These are phyloP conservation scores for Dissophora globulifera DNA, from an alignment of 192 early-diverging fungal species.

Conservation along the genomic window DNA sequence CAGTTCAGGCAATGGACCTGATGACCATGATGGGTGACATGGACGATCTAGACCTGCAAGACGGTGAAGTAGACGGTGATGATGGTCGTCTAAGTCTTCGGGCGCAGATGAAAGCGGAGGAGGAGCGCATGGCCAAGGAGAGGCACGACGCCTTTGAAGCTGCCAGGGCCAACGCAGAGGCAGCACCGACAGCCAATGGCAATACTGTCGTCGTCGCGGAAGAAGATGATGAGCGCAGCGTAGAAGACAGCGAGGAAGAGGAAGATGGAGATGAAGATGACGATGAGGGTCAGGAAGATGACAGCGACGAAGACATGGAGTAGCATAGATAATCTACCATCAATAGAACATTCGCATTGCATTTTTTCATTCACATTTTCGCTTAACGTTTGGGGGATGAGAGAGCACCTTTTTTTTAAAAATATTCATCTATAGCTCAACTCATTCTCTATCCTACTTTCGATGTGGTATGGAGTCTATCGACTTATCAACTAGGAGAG, in stretches of 20 bases:
- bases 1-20: conserved; percentile 87
- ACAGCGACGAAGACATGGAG: conserved; percentile 52
- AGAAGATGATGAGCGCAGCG: conserved; percentile 8
- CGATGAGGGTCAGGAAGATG: conserved; percentile 3
- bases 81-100: conserved; percentile 16
- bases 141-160: conserved; percentile 47
- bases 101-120: conserved; percentile 38
- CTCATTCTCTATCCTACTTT: too few relatives aligned
- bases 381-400: too few relatives aligned
- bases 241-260: too few relatives aligned
- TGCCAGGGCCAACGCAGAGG: conserved; percentile 13
- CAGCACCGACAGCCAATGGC: background rate
- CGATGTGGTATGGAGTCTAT: too few relatives aligned
- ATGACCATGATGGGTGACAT: conserved; percentile 54
- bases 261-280: conserved; percentile 5
- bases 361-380: conserved; percentile 19
- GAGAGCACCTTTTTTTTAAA: too few relatives aligned
- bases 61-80: conserved; percentile 12
- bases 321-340: conserved; percentile 27
- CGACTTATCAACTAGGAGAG: conserved; percentile 13
- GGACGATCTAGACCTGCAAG: conserved; percentile 31
- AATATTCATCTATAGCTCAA: too few relatives aligned
- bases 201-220: conserved; percentile 3
- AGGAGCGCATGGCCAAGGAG: conserved; percentile 44
- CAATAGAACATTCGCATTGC: conserved; percentile 36